Conservation (phyloP, 192 early-diverging fungal genomes). For the Umbelopsis sp. region DNA sequence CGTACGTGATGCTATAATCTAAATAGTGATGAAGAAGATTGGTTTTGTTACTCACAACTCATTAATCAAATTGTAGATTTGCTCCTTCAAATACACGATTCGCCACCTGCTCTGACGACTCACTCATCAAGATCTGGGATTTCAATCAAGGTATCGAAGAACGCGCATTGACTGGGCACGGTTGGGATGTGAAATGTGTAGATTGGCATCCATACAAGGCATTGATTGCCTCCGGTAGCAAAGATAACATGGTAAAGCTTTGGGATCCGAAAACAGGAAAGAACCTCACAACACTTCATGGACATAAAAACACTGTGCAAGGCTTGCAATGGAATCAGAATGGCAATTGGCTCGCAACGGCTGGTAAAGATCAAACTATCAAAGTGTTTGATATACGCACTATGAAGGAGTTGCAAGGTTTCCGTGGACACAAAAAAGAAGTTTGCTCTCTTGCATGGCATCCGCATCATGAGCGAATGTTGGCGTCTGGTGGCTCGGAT, state of each 20-base stretch:
- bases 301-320: constrained; percentile 93
- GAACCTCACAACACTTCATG: constrained; percentile 84
- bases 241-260: constrained; percentile 93
- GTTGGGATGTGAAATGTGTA: constrained; percentile 95
- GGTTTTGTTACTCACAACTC: not conserved
- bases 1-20: constrained; percentile 45
- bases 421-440: constrained; percentile 87
- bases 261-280: constrained; percentile 97
- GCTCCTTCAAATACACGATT: constrained; percentile 92
- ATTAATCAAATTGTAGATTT: constrained; percentile 58
- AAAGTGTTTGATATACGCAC: constrained; percentile 95
- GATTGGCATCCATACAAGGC: constrained; percentile 98
- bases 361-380: constrained; percentile 86
- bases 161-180: constrained; percentile 80
- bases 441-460: constrained; percentile 94
- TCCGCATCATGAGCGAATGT: constrained; percentile 86
- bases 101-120: constrained; percentile 95
- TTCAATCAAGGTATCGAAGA: constrained; percentile 89
- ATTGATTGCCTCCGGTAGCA: constrained; percentile 90
- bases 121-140: constrained; percentile 95
- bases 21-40: not conserved
- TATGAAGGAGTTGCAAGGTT: constrained; percentile 87
- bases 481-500: constrained; percentile 92
- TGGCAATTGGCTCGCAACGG: constrained; percentile 94
- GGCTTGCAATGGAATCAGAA: constrained; percentile 94